Evolutionary conservation across 371 early-diverging fungal species (phyloP), one percentile per base, ranked within the genome.

Genomic region (Apophysomyces elegans): DNA sequence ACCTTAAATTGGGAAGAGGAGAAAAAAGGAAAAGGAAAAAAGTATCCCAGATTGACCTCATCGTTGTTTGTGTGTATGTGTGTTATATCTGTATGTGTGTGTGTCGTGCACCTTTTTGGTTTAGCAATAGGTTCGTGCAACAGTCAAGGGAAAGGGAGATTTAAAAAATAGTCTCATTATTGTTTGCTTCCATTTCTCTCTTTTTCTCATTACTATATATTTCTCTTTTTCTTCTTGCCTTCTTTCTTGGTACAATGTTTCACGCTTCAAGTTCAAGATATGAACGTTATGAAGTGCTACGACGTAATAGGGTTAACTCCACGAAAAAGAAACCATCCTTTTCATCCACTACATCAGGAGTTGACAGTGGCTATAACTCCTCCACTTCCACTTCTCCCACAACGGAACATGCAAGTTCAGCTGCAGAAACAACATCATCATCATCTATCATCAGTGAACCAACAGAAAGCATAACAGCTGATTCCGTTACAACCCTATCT

Each of bases 341-440:
- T 37, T 72, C 77, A 66, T 75, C 77, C 50, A 70, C 71, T 12
- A 62, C 68, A 37, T 76, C 80, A 37, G 67, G 73, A 9, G 72
- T 70, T 56, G 81, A 81, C 61, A 81, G 81, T 56, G 81, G 81
- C 37, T 81, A 81, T 32, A 71, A 66, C 9, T 81, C 81, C 1
- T 72, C 76, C 1, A 66, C 77, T 7, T 79, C 77, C 36, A 72
- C 75, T 7, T 68, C 72, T n/a, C 69, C 75, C 1, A 61, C 66
- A 11, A 60, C 59, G 9, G 59, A 43, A 56, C 67, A 63, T 50
- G 16, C 62, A 37, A 62, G 54, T 54, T n/a, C 54, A 36, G 37
- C 62, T 35, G 54, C 62, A 36, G 62, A 54, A 3, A 47, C 47
- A 37, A 46, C 61, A 61, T 43, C 61, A 43, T 43, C 54, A 61